These are phyloP conservation scores for Daldinia caldariorum DNA, from an alignment of 495 filamentous ascomycete species.

Conservation along the genomic window DNA sequence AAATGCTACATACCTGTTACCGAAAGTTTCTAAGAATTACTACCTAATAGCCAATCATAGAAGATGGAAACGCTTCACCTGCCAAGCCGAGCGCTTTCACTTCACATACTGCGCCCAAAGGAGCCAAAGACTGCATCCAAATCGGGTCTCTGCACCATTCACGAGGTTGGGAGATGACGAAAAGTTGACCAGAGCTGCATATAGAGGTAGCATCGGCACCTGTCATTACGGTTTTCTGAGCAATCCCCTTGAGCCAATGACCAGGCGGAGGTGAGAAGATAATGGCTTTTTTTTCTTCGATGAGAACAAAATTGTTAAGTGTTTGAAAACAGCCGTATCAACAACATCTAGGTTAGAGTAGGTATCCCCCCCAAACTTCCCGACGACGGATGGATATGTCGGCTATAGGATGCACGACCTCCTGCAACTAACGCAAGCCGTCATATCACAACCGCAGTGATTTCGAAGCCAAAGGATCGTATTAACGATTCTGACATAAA, in stretches of 20 bases:
- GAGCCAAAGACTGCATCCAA: constrained; percentile 5
- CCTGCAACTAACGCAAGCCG: background rate
- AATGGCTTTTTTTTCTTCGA: background rate
- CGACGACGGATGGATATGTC: constrained; percentile 17
- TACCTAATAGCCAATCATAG: constrained; percentile 14
- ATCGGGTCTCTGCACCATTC: constrained; percentile 2
- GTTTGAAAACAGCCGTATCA: background rate
- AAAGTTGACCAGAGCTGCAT: background rate
- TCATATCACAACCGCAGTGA: constrained; percentile 16
- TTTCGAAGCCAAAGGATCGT: background rate
- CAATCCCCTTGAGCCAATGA: background rate
- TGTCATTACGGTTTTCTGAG: constrained; percentile 1
- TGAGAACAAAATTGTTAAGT: background rate
- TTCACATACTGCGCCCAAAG: constrained; percentile 35
- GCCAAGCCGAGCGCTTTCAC: constrained; percentile 29
- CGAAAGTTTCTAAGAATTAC: constrained; percentile 8
- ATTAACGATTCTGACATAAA: background rate
- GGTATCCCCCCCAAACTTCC: background rate
- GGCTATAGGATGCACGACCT: constrained; percentile 16
- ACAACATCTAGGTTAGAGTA: background rate
- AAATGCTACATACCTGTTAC: background rate
- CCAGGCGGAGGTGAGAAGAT: background rate
- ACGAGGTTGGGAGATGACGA: constrained; percentile 2
- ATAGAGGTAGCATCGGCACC: background rate
- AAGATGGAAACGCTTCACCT: constrained; percentile 26